These are phyloP conservation scores for Aureobasidium mangrovei DNA, from an alignment of 2,329 filamentous ascomycete genomes.

Conservation along the genomic window DNA sequence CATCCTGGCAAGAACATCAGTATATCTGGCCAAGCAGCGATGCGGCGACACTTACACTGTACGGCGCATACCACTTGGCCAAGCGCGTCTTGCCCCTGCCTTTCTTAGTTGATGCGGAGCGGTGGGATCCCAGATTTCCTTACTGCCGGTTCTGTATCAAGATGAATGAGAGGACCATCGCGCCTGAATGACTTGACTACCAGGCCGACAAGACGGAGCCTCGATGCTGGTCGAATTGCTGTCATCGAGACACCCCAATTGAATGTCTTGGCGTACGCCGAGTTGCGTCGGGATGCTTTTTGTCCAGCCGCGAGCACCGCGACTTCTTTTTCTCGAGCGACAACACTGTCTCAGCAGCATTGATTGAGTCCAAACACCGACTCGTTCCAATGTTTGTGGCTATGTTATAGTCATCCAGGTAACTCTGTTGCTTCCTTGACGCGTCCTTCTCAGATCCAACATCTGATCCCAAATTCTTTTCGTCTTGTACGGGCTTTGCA, in stretches of 20 bases:
- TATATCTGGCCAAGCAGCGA: not conserved
- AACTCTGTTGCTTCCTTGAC: not conserved
- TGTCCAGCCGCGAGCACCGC: not conserved
- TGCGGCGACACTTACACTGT: constrained; percentile 51
- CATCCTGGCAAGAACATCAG: constrained; percentile 49
- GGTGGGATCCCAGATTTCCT: constrained; percentile 13
- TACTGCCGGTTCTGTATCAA: constrained; percentile 85
- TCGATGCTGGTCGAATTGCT: not conserved
- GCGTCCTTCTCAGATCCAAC: constrained; percentile 10
- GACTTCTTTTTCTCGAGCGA: not conserved
- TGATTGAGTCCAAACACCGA: not conserved
- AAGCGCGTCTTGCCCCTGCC: constrained; percentile 90
- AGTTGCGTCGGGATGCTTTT: not conserved
- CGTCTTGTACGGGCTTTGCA: not conserved
- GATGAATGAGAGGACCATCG: constrained; percentile 71
- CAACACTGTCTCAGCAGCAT: not conserved
- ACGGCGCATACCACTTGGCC: constrained; percentile 98
- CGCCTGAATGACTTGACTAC: constrained; percentile 15
- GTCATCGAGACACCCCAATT: not conserved
- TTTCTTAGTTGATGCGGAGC: not conserved
- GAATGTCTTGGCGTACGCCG: constrained; percentile 7
- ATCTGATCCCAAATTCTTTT: not conserved
- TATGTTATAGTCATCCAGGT: not conserved
- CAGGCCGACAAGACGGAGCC: not conserved
- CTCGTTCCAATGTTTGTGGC: not conserved